These are phyloP conservation scores for Exophiala xenobiotica DNA, from an alignment of 2,329 filamentous ascomycete species.

Conservation along the genomic window DNA sequence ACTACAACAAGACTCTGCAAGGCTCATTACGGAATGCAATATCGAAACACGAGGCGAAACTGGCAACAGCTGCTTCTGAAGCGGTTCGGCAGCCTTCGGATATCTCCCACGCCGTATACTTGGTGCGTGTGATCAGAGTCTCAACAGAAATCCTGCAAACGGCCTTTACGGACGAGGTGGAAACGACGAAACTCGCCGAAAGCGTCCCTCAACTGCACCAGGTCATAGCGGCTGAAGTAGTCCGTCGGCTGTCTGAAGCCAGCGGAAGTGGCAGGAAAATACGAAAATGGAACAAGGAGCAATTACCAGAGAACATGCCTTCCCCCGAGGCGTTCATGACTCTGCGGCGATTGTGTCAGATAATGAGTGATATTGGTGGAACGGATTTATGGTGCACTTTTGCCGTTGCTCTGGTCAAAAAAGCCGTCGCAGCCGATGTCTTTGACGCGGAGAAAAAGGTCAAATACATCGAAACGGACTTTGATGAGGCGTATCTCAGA, in stretches of 20 bases:
- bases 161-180: conserved; percentile 13
- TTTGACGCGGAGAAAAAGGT: conserved; percentile 12
- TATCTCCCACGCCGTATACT: conserved; percentile 1
- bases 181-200: conserved; percentile 8
- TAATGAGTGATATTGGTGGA: conserved; percentile 29
- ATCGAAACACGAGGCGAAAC: conserved; percentile 6
- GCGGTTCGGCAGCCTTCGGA: neutral
- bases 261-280: conserved; percentile 2
- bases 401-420: conserved; percentile 19
- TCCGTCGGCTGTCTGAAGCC: conserved; percentile 6
- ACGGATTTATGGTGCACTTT: conserved; percentile 27
- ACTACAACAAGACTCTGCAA: conserved; percentile 11
- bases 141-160: conserved; percentile 15
- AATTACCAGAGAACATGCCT: conserved; percentile 26
- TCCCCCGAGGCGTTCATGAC: conserved; percentile 25
- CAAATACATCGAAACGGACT: conserved; percentile 19
- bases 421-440: conserved; percentile 11
- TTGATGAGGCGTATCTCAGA: conserved; percentile 26
- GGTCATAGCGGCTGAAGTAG: conserved; percentile 20
- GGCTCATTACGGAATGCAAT: conserved; percentile 11
- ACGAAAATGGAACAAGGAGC: neutral
- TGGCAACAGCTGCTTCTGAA: conserved; percentile 10
- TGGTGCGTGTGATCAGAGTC: conserved; percentile 23
- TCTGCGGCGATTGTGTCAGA: conserved; percentile 22
- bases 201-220: conserved; percentile 16